Evolutionary conservation across 345 rosid genomes (phyloP).

Genomic region (Eucalyptus erythrocorys): DNA sequence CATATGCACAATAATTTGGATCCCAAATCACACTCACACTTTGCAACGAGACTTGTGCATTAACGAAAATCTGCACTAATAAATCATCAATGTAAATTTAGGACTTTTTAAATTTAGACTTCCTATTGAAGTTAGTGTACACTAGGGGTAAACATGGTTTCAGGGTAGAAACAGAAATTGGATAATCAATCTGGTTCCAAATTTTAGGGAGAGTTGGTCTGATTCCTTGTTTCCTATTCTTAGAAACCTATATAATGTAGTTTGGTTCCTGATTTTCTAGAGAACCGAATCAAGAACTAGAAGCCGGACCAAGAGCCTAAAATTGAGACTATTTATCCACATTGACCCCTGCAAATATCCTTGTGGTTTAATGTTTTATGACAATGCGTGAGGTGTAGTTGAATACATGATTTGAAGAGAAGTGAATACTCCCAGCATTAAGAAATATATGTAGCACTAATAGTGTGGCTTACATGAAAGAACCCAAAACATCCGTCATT

Average conservation of each 20-base stretch:
- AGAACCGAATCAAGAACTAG: rapidly evolving
- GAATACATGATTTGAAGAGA: not conserved
- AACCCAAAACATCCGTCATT: not conserved
- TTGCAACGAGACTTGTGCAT: not conserved
- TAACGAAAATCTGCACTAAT: not conserved
- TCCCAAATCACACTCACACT: not conserved
- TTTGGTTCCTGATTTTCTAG: not conserved
- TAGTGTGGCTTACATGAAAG: not conserved
- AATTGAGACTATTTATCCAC: conserved; percentile 65
- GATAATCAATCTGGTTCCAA: not conserved
- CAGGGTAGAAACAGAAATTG: not conserved
- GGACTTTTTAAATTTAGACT: not conserved
- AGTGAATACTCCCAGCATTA: not conserved
- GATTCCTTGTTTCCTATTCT: not conserved
- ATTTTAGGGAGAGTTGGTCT: not conserved
- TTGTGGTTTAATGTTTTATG: not conserved
- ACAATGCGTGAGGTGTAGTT: not conserved
- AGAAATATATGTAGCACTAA: not conserved
- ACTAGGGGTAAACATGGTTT: not conserved
- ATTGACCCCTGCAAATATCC: conserved; percentile 86
- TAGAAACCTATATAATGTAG: not conserved
- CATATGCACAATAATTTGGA: not conserved
- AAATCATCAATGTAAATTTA: not conserved
- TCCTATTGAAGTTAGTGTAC: not conserved
- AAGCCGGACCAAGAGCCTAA: not conserved